These are phyloP conservation scores for Gossypium gossypioides DNA, from an alignment of 441 rosid genomes.

Conservation along the genomic window DNA sequence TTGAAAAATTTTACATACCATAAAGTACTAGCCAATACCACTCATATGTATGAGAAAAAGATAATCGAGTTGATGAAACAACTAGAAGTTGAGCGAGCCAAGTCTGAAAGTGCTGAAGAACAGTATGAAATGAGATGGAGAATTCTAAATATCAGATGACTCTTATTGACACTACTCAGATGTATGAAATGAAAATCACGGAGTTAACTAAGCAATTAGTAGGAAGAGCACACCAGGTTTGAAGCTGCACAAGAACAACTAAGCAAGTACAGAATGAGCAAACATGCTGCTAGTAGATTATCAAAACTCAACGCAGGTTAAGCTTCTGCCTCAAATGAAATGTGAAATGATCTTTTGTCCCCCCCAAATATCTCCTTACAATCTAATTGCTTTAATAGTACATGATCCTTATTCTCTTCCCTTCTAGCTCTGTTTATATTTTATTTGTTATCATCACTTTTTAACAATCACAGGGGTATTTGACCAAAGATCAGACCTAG, in stretches of 20 bases:
- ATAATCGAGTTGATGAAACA: no score
- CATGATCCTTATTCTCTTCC: background rate
- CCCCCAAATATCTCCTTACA: background rate
- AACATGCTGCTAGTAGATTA: conserved; percentile 40
- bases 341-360: background rate
- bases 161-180: conserved; percentile 53
- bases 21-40: background rate
- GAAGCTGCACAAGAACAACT: conserved; percentile 47
- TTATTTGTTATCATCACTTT: background rate
- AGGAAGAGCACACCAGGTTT: conserved; percentile 37
- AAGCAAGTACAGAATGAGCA: conserved; percentile 14
- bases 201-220: conserved; percentile 48
- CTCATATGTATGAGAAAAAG: no score
- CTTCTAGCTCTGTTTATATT: background rate
- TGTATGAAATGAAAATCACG: conserved; percentile 55
- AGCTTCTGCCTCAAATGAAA: conserved; percentile 10
- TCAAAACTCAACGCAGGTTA: conserved; percentile 49
- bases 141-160: conserved; percentile 43
- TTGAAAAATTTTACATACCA: conserved; percentile 22
- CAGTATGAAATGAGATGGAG: no score
- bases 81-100: no score
- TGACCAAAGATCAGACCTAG: no score
- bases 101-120: no score
- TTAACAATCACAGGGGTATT: background rate
- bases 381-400: background rate